Evolutionary conservation across 768 basidiomycete genomes (phyloP).

Genomic region (Pholiota conissans): DNA sequence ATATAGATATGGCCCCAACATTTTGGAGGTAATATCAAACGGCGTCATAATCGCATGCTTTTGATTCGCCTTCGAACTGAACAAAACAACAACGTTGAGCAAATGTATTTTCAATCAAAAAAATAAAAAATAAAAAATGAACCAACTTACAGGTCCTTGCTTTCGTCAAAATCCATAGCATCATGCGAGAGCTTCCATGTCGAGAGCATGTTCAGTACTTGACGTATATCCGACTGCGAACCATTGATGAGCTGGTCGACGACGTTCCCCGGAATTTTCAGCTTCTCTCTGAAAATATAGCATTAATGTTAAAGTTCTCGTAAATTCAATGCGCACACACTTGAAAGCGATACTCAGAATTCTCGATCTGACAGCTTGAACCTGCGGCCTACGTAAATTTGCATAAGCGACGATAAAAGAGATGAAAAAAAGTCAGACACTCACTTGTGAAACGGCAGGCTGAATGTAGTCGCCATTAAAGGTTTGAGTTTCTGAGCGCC

Average conservation of each 20-base stretch:
- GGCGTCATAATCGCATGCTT: slow-evolving; percentile 91
- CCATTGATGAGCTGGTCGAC: slow-evolving; percentile 89
- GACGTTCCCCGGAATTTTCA: slow-evolving; percentile 90
- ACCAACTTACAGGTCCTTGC: slow-evolving; percentile 80
- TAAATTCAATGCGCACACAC: slow-evolving; percentile 40
- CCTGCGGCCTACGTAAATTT: slow-evolving; percentile 62
- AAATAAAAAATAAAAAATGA: neutral
- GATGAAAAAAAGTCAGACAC: slow-evolving; percentile 22
- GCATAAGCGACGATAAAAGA: slow-evolving; percentile 14
- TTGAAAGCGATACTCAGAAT: slow-evolving; percentile 89
- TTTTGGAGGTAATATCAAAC: slow-evolving; percentile 86
- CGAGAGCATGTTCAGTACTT: slow-evolving; percentile 96
- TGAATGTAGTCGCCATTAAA: slow-evolving; percentile 67
- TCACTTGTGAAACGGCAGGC: slow-evolving; percentile 77
- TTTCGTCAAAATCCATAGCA: slow-evolving; percentile 88
- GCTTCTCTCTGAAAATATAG: slow-evolving; percentile 66
- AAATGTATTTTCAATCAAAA: neutral
- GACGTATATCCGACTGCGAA: slow-evolving; percentile 94
- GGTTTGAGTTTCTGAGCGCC: slow-evolving; percentile 91
- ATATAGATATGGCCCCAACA: slow-evolving; percentile 91
- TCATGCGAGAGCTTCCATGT: slow-evolving; percentile 89
- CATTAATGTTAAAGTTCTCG: neutral
- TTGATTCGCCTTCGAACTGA: slow-evolving; percentile 85
- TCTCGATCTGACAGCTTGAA: slow-evolving; percentile 75
- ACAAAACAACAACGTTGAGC: neutral